Base-by-base conservation (phyloP, 768 basidiomycete genomes). In the Dentipellis fragilis region DNA sequence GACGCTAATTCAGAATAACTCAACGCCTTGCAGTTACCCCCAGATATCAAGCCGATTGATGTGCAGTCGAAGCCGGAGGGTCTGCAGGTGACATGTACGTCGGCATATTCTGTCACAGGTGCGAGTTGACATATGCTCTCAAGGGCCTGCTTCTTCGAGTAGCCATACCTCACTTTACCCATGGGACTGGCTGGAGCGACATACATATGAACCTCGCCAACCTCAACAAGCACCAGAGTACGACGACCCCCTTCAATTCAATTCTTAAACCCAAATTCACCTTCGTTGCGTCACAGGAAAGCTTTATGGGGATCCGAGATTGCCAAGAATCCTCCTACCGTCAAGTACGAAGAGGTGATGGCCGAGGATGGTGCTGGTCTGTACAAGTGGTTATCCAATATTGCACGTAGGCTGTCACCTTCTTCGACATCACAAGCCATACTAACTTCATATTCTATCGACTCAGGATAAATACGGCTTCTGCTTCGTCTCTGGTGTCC, bases 391-490 rank as follows among this genome's bases (percentile, higher is more conserved):
- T 68, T 97, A 17, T 75, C 79, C 8, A 85, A 87, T 63, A 77
- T 95, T 51, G 92, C 90, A 59, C 61, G 86, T 75, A 22, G 11
- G 9, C 29, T 48, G 16, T 36, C 4, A 21, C 50, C 21, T 22
- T 3, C 5, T 22, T 19, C 21, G n/a, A 36, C 51, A n/a, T n/a
- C 42, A 53, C 39, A n/a, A 39, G 55, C 23, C 42, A 49, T 38
- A 34, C 57, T 23, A n/a, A 22, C 16, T 53, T 16, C 46, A 22
- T 19, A 11, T 12, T 7, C 17, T 22, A 11, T n/a, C 19, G 16
- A n/a, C 49, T 34, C 53, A 95, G 93, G 81, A 93, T 60, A 76
- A 73, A 49, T 95, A 87, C 64, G 95, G 95, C 0, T 93, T 98
- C 68, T 92, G 85, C 54, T 88, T 96, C 58, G 76, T 97, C 8